Base-by-base conservation (phyloP, 2,329 filamentous ascomycete genomes). In the Sporothrix luriei region DNA sequence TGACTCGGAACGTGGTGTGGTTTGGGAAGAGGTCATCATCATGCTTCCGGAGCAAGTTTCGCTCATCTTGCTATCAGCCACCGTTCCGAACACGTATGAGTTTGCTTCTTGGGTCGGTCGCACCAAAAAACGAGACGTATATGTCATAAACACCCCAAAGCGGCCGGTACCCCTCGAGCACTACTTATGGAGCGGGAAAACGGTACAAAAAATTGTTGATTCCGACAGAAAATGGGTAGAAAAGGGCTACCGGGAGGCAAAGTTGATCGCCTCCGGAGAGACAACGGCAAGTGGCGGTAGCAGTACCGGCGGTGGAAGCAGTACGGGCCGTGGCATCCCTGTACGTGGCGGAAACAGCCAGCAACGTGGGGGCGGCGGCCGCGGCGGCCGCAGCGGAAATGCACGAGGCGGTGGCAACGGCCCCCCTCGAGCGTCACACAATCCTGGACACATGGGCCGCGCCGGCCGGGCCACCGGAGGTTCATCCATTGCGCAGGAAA, bases 1-100 rank as follows among this genome's bases (percentile, higher is more conserved):
- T 77, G 95, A 99, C 78, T 86, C 91, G 33, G 95, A 98, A 78
- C 88, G 95, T 80, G 95, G 95, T 76, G 95, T 99, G 6, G 95
- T 99, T 0, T 99, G 95, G 95, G 95, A 99, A 79, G 95, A 99
- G 80, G 95, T 99, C 75, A 99, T 99, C 76, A 99, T 99, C 76
- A 98, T 99, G 95, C 85, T 99, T 69, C 95, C 95, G 0, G 94
- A 97, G 78, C 95, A 99, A 80, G 93, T 99, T 51, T 97, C 95
- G 1, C 85, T 99, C 26, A 99, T 99, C 74, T 83, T 98, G 1
- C 85, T 99, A 3, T 99, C 95, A 4, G 95, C 95, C 0, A 99
- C 95, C 0, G 95, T 99, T 0, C 95, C 95, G 1, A 99, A 99
- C 78, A 98, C 95, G 0, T 88, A 97, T 73, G 95, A 99, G 78